Conservation (phyloP, 352 stramenopile species). For the Globisporangium okanoganense region DNA sequence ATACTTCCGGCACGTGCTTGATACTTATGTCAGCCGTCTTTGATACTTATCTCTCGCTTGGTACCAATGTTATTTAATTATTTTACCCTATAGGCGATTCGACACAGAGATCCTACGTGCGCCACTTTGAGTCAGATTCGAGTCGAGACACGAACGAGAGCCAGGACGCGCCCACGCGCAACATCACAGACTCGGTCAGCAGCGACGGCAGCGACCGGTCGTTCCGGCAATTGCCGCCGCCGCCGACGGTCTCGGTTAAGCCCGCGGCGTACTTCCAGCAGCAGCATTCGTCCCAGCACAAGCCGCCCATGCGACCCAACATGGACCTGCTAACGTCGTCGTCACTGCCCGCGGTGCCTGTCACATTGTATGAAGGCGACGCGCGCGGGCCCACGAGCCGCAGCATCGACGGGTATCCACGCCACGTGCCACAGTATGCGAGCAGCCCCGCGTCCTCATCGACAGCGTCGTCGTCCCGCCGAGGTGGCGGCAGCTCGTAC, state of each 20-base stretch:
- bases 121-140: constrained; percentile 12
- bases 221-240: constrained; percentile 16
- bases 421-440: constrained; percentile 12
- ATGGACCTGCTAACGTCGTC: constrained; percentile 12
- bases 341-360: neutral
- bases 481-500: constrained; percentile 2
- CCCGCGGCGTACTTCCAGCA: neutral
- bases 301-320: constrained; percentile 7
- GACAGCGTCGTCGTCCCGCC: constrained; percentile 9
- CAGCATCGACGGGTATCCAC: constrained; percentile 4
- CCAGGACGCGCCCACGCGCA: constrained; percentile 8
- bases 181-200: constrained; percentile 6
- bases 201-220: constrained; percentile 17
- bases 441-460: constrained; percentile 3
- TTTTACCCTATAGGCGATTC: constrained; percentile 7
- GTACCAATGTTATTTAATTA: neutral
- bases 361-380: constrained; percentile 10
- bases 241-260: constrained; percentile 13
- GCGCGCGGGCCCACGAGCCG: constrained; percentile 1
- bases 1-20: neutral
- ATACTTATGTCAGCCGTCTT: neutral
- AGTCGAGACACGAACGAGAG: constrained; percentile 33
- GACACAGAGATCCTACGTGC: constrained; percentile 8
- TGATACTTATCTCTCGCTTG: neutral
- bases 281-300: constrained; percentile 2